A percentile compares a stretch with the other conserved stretches of the same genome.
Evolutionary conservation across 306 rosid species (phyloP).

Genomic region (Medicago arabica): DNA sequence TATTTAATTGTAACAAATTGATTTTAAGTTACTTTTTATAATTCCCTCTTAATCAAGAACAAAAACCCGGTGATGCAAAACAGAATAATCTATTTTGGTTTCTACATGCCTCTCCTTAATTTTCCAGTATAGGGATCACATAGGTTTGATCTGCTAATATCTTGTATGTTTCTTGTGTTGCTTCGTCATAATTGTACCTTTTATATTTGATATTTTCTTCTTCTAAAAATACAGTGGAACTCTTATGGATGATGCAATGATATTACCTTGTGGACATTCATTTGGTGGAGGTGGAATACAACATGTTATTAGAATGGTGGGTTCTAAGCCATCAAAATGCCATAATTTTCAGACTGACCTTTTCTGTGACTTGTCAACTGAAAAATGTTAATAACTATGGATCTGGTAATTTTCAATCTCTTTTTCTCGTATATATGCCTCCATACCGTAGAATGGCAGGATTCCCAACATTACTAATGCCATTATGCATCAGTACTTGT

Average conservation of each 20-base stretch:
- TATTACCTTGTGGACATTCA: slow-evolving; percentile 99
- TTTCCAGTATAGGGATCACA: slow-evolving; percentile 3
- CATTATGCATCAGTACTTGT: slow-evolving; percentile 27
- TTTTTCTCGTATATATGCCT: slow-evolving; percentile 41
- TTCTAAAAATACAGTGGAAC: slow-evolving; percentile 69
- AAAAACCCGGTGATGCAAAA: slow-evolving; percentile 22
- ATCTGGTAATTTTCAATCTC: slow-evolving; percentile 49
- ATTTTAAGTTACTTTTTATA: too few relatives aligned
- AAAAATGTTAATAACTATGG: slow-evolving; percentile 43
- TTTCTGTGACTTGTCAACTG: slow-evolving; percentile 51
- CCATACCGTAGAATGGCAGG: slow-evolving; percentile 39
- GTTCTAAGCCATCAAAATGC: slow-evolving; percentile 59
- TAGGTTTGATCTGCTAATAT: slow-evolving; percentile 29
- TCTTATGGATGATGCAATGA: slow-evolving; percentile 98
- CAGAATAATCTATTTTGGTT: not conserved
- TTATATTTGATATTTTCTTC: slow-evolving; percentile 25
- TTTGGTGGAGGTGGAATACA: slow-evolving; percentile 89
- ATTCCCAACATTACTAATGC: slow-evolving; percentile 19
- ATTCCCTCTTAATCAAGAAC: too few relatives aligned
- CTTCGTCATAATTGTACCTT: slow-evolving; percentile 6
- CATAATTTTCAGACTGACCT: slow-evolving; percentile 41
- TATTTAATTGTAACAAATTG: too few relatives aligned
- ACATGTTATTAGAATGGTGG: slow-evolving; percentile 88
- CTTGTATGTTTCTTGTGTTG: slow-evolving; percentile 3
- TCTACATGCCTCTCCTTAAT: not conserved